phyloP scores from a whole-genome alignment of 352 stramenopile genomes.

The Globisporangium spiculum region DNA sequence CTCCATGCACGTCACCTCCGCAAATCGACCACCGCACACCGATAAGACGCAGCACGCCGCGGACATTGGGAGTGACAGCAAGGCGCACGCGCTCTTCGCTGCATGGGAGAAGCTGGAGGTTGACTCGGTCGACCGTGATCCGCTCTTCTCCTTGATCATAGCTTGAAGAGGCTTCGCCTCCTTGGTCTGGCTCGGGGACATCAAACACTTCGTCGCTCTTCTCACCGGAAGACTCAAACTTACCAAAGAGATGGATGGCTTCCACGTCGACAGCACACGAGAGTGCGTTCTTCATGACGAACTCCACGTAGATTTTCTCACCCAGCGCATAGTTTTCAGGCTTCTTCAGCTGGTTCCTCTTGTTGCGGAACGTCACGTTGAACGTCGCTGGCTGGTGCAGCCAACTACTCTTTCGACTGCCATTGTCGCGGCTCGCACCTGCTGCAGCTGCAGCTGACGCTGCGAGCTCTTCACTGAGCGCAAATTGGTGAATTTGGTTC shows the following conservation, averaged over 20 bases:
- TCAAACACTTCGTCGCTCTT: constrained; percentile 31
- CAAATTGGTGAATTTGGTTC: constrained; percentile 59
- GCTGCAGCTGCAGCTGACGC: background rate
- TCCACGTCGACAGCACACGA: constrained; percentile 81
- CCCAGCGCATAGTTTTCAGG: constrained; percentile 65
- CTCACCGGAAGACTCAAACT: constrained; percentile 39
- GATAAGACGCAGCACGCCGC: constrained; percentile 56
- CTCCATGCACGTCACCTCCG: constrained; percentile 71
- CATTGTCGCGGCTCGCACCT: background rate
- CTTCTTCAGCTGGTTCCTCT: constrained; percentile 35
- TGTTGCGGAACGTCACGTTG: constrained; percentile 52
- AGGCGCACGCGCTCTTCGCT: constrained; percentile 76
- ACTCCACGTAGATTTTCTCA: constrained; percentile 84
- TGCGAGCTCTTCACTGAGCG: constrained; percentile 16
- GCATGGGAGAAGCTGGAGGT: constrained; percentile 69
- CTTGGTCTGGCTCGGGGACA: constrained; percentile 32
- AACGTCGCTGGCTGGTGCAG: constrained; percentile 47
- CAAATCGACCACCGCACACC: constrained; percentile 85
- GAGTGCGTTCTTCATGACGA: constrained; percentile 86
- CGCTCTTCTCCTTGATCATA: constrained; percentile 20
- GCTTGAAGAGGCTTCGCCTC: background rate
- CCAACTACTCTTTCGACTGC: constrained; percentile 31
- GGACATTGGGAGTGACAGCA: constrained; percentile 52
- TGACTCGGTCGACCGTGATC: constrained; percentile 65
- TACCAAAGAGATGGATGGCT: constrained; percentile 79